Evolutionary conservation across 441 rosid genomes (phyloP).

Genomic region (Pelargonium fulgidum): DNA sequence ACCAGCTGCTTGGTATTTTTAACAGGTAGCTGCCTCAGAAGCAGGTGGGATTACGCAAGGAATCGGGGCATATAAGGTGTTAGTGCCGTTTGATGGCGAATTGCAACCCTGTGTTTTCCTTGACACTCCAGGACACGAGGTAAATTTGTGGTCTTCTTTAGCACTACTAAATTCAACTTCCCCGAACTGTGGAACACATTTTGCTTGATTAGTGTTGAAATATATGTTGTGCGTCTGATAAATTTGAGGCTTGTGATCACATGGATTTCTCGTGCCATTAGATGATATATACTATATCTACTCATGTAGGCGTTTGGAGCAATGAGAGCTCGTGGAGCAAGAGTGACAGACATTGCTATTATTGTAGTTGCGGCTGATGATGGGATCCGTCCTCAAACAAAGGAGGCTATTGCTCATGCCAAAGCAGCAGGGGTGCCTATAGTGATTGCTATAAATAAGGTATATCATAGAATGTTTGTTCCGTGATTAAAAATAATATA

Average conservation of each 20-base stretch:
- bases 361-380: slow-evolving; percentile 99
- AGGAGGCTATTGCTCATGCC: slow-evolving; percentile 95
- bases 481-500: neutral
- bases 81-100: slow-evolving; percentile 77
- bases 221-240: slow-evolving; percentile 4
- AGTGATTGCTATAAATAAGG: slow-evolving; percentile 90
- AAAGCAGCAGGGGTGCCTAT: slow-evolving; percentile 95
- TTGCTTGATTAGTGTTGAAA: slow-evolving; percentile 6
- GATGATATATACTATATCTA: slow-evolving; percentile 30
- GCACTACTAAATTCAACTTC: slow-evolving; percentile 4
- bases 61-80: slow-evolving; percentile 84
- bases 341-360: slow-evolving; percentile 90
- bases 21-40: slow-evolving; percentile 88
- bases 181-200: slow-evolving; percentile 12
- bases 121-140: slow-evolving; percentile 99
- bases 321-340: slow-evolving; percentile 98
- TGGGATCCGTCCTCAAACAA: slow-evolving; percentile 97
- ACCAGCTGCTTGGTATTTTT: slow-evolving; percentile 25
- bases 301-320: slow-evolving; percentile 92
- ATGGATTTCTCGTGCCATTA: slow-evolving; percentile 21
- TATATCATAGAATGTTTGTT: slow-evolving; percentile 17
- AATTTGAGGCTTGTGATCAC: slow-evolving; percentile 12
- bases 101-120: slow-evolving; percentile 82
- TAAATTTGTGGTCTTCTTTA: slow-evolving; percentile 21
- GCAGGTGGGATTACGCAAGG: slow-evolving; percentile 99